Base-by-base conservation (phyloP, 2,329 filamentous ascomycete species). In the Cladosporium sp. region DNA sequence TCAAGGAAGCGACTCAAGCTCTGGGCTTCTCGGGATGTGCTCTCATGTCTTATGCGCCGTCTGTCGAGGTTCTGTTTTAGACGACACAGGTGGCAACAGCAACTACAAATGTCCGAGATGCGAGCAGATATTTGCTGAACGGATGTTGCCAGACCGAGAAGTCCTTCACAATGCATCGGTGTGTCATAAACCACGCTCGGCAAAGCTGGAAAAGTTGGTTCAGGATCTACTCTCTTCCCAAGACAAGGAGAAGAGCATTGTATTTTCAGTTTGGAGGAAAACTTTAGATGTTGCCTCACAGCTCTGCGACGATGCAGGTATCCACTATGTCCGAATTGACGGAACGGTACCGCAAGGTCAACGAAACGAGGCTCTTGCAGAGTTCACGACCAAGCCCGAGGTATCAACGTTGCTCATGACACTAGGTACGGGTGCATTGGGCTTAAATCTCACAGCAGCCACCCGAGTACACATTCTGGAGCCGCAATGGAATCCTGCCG, bases 401-500 rank as follows among this genome's bases (percentile, higher is more conserved):
- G 34, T 58, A 19, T 52, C 49, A 17, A 51, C 52, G 0, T 34
- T 62, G 7, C 43, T 62, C 17, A 60, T 62, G 54, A 60, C 60
- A 11, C 58, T 60, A 25, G 58, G 60, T 7, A 60, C 60, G 15
- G 60, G 60, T 2, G 58, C 58, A 7, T 38, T 60, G 3, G 60
- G 61, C 14, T 39, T 63, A 6, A 60, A 61, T n/a, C 43, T 63
- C 14, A 59, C 57, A 17, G 42, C 52, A 7, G 61, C 61, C 45
- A 47, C 43, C n/a, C 22, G 61, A 20, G 61, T 62, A 14, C 54
- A 63, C 42, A 55, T 63, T 28, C 36, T 62, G 36, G 61, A 63
- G 43, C 61, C 61, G 2, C 61, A 63, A 49, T 63, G 61, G 61
- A 63, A 63, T 30, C 61, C 61, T n/a, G 52, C 60, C 17, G 54